A percentile compares a stretch with the other conserved stretches of the same genome.
Conservation (phyloP, 78 protist genomes). For the Dictyostelium citrinum region DNA sequence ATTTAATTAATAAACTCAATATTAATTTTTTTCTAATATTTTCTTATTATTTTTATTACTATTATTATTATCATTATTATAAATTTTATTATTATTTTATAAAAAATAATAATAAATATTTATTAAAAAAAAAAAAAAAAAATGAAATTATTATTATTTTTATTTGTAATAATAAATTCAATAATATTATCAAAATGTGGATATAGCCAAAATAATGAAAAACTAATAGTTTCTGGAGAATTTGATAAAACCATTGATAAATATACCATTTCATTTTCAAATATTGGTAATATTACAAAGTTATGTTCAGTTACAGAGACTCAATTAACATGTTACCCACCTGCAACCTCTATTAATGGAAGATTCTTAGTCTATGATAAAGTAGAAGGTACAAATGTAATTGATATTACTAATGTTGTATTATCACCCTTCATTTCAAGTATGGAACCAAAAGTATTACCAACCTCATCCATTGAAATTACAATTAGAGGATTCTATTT, state of each 20-base stretch:
- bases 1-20: too few species aligned
- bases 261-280: neutral
- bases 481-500: neutral
- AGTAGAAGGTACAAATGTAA: neutral
- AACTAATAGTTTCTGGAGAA: neutral
- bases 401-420: neutral
- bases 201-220: neutral
- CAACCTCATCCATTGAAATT: neutral
- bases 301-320: neutral
- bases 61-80: too few species aligned
- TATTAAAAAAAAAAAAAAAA: neutral
- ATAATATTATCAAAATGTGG: neutral
- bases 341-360: neutral
- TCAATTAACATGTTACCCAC: neutral
- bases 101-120: neutral
- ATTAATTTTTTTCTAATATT: too few species aligned
- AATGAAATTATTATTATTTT: neutral
- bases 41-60: too few species aligned
- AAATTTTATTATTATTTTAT: too few species aligned
- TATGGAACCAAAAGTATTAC: neutral
- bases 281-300: neutral
- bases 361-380: neutral
- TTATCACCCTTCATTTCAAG: neutral
- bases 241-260: neutral
- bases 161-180: neutral